These are phyloP conservation scores for Leishmania amazonensis DNA, from an alignment of 208 protist species.

Conservation along the genomic window DNA sequence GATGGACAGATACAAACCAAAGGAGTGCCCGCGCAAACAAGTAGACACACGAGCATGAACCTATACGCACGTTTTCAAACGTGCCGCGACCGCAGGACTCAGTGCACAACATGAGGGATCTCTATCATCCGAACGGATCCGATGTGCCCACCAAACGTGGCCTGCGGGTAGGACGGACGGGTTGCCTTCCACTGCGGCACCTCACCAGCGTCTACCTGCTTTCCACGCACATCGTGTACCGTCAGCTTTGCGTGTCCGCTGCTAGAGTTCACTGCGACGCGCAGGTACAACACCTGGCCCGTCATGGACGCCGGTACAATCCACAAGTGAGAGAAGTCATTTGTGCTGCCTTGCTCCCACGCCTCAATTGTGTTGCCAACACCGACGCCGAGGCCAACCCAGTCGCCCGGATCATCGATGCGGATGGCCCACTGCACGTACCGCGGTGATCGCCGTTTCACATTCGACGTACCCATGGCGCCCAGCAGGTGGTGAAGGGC, in stretches of 20 bases:
- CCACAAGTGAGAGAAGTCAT: slow-evolving; percentile 86
- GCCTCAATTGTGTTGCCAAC: slow-evolving; percentile 68
- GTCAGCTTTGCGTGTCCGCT: slow-evolving; percentile 75
- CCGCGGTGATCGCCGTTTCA: slow-evolving; percentile 23
- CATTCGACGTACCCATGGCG: slow-evolving; percentile 23
- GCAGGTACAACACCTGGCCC: slow-evolving; percentile 47
- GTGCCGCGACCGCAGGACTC: neutral
- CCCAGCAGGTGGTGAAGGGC: slow-evolving; percentile 61
- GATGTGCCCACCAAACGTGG: slow-evolving; percentile 82
- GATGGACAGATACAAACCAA: neutral
- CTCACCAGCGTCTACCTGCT: slow-evolving; percentile 69
- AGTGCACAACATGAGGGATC: slow-evolving; percentile 45
- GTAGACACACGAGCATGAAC: neutral
- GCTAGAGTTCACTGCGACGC: slow-evolving; percentile 52
- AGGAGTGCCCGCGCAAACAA: neutral
- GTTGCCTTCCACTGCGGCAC: slow-evolving; percentile 84
- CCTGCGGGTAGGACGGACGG: slow-evolving; percentile 76
- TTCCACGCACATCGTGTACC: slow-evolving; percentile 69
- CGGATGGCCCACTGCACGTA: slow-evolving; percentile 68
- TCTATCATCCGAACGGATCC: slow-evolving; percentile 70
- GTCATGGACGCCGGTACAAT: slow-evolving; percentile 55
- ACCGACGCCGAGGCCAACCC: slow-evolving; percentile 87
- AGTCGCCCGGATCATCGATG: slow-evolving; percentile 80
- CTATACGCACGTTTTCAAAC: too few relatives aligned
- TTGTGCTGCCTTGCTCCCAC: slow-evolving; percentile 51